phyloP scores from a whole-genome alignment of 306 rosid species.

The Morella rubra region DNA sequence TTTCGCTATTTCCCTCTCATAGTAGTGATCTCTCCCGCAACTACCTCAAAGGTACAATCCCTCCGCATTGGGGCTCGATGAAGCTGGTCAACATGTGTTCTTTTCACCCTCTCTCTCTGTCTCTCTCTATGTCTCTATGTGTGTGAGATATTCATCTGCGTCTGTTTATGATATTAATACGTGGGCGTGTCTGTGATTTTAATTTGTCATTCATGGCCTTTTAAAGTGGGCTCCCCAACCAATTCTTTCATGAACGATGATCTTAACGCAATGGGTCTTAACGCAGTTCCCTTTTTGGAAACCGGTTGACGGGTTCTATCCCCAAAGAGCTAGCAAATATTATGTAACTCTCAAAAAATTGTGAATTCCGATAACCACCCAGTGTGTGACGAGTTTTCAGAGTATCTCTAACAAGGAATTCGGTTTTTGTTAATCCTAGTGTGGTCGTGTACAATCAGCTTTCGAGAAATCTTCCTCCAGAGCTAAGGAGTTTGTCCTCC shows the following conservation, averaged over 20 bases:
- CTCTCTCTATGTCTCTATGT: too few species aligned
- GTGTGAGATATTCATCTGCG: too few species aligned
- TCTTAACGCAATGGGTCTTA: neutral
- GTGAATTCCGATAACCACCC: constrained; percentile 45
- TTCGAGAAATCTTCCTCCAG: constrained; percentile 59
- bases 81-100: constrained; percentile 47
- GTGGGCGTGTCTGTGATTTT: neutral
- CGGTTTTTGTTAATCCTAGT: constrained; percentile 39
- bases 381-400: neutral
- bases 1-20: neutral
- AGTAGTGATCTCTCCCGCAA: constrained; percentile 61
- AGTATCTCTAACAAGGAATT: neutral
- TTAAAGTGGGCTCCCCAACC: neutral
- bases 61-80: constrained; percentile 53
- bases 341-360: constrained; percentile 54
- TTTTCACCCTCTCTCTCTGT: neutral
- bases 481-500: constrained; percentile 53
- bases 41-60: constrained; percentile 62
- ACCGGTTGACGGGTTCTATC: constrained; percentile 62
- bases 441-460: constrained; percentile 60
- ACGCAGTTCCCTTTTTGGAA: constrained; percentile 59
- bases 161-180: too few species aligned
- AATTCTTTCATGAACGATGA: neutral
- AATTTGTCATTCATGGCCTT: neutral
- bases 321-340: constrained; percentile 68